Evolutionary conservation across 352 stramenopile species (phyloP).

Genomic region (Pythium rishiriense): DNA sequence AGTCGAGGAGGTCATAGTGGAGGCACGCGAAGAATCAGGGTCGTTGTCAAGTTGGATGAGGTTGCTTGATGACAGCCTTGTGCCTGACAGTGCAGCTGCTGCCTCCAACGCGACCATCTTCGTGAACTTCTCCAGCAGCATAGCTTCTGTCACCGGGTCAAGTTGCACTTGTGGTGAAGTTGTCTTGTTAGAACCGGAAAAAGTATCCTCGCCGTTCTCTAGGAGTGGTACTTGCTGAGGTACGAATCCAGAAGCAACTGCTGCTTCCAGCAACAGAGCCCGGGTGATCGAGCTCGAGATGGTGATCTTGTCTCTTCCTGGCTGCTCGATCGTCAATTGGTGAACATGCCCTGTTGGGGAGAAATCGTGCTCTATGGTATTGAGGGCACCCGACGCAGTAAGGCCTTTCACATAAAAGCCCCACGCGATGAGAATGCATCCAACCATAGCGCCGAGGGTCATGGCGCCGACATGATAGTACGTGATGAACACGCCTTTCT

Average conservation of each 20-base stretch:
- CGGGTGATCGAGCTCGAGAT: slow-evolving; percentile 77
- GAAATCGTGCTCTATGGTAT: slow-evolving; percentile 51
- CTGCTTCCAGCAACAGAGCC: slow-evolving; percentile 53
- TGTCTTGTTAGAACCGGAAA: neutral
- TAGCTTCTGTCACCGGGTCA: slow-evolving; percentile 48
- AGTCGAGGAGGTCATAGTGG: slow-evolving; percentile 13
- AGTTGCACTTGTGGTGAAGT: slow-evolving; percentile 20
- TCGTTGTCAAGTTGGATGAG: slow-evolving; percentile 38
- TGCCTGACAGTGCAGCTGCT: slow-evolving; percentile 8
- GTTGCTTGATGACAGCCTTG: slow-evolving; percentile 21
- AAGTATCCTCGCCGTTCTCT: slow-evolving; percentile 43
- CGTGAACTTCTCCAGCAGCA: slow-evolving; percentile 70
- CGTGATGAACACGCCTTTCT: slow-evolving; percentile 79
- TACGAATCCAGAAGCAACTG: slow-evolving; percentile 22
- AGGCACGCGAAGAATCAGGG: slow-evolving; percentile 21
- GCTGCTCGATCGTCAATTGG: slow-evolving; percentile 65
- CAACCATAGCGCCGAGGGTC: slow-evolving; percentile 44
- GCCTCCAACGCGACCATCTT: slow-evolving; percentile 32
- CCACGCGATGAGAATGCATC: slow-evolving; percentile 62
- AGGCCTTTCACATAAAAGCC: slow-evolving; percentile 75
- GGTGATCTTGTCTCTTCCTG: slow-evolving; percentile 67
- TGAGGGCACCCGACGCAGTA: slow-evolving; percentile 64
- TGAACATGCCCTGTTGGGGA: slow-evolving; percentile 63
- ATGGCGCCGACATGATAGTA: slow-evolving; percentile 75
- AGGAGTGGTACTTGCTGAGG: slow-evolving; percentile 38